phyloP scores from a whole-genome alignment of 371 early-diverging fungal genomes.

The Lichtheimia ramosa region DNA sequence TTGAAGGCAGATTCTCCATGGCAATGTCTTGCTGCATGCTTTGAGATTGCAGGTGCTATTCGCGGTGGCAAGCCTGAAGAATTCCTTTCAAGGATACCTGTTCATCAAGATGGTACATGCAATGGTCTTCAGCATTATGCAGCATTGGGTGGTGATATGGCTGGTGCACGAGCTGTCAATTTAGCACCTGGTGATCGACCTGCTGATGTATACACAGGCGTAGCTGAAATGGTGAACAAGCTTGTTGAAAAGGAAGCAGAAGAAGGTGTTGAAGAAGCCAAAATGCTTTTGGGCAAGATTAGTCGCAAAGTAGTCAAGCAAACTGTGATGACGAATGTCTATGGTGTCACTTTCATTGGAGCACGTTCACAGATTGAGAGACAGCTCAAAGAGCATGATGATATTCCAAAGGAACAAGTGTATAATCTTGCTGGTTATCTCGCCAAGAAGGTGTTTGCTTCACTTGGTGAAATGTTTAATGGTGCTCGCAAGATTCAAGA shows the following conservation, averaged over 20 bases:
- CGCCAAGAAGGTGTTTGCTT: conserved; percentile 82
- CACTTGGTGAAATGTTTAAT: conserved; percentile 87
- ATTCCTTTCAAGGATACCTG: conserved; percentile 78
- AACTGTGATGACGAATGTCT: conserved; percentile 99
- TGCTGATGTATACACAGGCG: conserved; percentile 93
- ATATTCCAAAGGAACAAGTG: conserved; percentile 58
- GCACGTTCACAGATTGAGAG: conserved; percentile 88
- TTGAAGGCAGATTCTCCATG: conserved; percentile 89
- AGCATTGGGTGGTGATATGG: conserved; percentile 92
- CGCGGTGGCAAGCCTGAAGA: conserved; percentile 73
- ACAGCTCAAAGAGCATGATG: conserved; percentile 75
- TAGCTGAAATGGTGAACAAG: conserved; percentile 76
- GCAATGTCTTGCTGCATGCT: conserved; percentile 92
- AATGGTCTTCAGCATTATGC: conserved; percentile 99
- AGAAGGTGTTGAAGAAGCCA: conserved; percentile 57
- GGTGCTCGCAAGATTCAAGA: conserved; percentile 90
- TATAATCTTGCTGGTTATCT: conserved; percentile 66
- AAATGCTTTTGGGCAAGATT: conserved; percentile 65
- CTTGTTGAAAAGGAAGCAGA: conserved; percentile 68
- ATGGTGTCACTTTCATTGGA: conserved; percentile 97
- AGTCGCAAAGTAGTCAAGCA: conserved; percentile 97
- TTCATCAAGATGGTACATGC: conserved; percentile 98
- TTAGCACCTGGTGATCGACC: conserved; percentile 85
- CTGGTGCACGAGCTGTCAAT: conserved; percentile 93
- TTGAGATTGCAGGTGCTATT: conserved; percentile 81